Evolutionary conservation across 164 flowering plant genomes (phyloP).

Genomic region (Protea cynaroides): DNA sequence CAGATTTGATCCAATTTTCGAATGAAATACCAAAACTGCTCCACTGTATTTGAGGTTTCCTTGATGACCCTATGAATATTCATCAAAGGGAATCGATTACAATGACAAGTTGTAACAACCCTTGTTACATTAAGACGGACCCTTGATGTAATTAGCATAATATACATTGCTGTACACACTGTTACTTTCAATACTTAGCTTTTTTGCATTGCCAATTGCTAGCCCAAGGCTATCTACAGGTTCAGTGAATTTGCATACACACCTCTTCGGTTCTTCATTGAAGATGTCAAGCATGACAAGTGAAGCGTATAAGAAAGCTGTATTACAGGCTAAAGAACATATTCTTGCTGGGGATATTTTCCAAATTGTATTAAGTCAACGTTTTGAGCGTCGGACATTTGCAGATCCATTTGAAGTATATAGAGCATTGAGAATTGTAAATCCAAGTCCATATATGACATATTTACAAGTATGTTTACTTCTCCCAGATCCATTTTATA

Average conservation of each 20-base stretch:
- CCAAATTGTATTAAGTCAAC: constrained; percentile 94
- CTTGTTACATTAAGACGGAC: too few species aligned
- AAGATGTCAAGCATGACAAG: constrained; percentile 63
- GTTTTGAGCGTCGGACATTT: constrained; percentile 87
- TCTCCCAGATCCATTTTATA: constrained; percentile 2
- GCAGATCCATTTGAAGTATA: constrained; percentile 96
- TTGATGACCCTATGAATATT: too few species aligned
- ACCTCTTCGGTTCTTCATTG: constrained; percentile 56
- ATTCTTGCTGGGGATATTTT: constrained; percentile 93
- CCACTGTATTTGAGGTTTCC: too few species aligned
- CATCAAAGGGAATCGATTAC: too few species aligned
- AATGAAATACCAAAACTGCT: too few species aligned
- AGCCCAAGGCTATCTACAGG: constrained; percentile 80
- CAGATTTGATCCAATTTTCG: too few species aligned
- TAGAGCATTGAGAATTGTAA: constrained; percentile 86
- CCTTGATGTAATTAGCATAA: not conserved
- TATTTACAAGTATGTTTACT: constrained; percentile 57
- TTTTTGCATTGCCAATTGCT: constrained; percentile 17
- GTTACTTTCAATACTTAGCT: not conserved
- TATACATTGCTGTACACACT: not conserved
- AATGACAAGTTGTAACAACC: too few species aligned
- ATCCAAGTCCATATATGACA: constrained; percentile 94
- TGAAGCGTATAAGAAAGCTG: constrained; percentile 71
- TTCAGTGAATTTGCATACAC: constrained; percentile 48
- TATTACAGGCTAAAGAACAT: constrained; percentile 80